These are phyloP conservation scores for Naganishia vaughanmartiniae DNA, from an alignment of 768 basidiomycete species.

Conservation along the genomic window DNA sequence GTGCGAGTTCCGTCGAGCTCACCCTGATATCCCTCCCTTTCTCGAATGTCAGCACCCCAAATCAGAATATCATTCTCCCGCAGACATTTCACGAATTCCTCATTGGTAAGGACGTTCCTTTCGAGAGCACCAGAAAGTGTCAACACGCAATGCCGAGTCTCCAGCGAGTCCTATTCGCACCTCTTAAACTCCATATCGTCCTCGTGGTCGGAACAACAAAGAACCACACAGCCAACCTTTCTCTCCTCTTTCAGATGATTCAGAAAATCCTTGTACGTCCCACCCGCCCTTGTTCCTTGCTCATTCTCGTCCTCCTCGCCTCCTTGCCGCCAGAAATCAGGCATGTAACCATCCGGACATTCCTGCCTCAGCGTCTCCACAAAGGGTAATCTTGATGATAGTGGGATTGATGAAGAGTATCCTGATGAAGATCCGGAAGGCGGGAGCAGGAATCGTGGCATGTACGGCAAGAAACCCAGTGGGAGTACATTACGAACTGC, in stretches of 20 bases:
- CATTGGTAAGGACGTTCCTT: constrained; percentile 72
- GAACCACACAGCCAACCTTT: constrained; percentile 72
- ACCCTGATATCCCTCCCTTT: constrained; percentile 78
- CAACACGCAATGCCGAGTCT: too few species aligned
- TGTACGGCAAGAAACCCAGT: constrained; percentile 40
- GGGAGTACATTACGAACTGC: constrained; percentile 48
- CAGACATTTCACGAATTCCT: constrained; percentile 65
- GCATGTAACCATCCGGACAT: constrained; percentile 19
- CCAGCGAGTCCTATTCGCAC: constrained; percentile 49
- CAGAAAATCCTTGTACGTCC: constrained; percentile 77
- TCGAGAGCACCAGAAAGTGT: constrained; percentile 42
- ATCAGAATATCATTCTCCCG: constrained; percentile 72
- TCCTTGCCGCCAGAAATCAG: constrained; percentile 29
- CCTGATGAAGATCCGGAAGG: constrained; percentile 1
- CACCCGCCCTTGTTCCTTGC: constrained; percentile 50
- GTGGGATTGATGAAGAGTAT: constrained; percentile 12
- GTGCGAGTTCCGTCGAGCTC: constrained; percentile 5
- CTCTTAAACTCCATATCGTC: constrained; percentile 82
- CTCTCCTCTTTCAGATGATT: constrained; percentile 67
- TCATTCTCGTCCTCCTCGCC: constrained; percentile 34
- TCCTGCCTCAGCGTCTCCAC: constrained; percentile 6
- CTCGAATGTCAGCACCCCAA: constrained; percentile 89
- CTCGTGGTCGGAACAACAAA: constrained; percentile 88
- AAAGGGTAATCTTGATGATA: not conserved
- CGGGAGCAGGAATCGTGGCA: constrained; percentile 48